Conservation (phyloP, 2,329 filamentous ascomycete species). For the Talaromyces sp. region DNA sequence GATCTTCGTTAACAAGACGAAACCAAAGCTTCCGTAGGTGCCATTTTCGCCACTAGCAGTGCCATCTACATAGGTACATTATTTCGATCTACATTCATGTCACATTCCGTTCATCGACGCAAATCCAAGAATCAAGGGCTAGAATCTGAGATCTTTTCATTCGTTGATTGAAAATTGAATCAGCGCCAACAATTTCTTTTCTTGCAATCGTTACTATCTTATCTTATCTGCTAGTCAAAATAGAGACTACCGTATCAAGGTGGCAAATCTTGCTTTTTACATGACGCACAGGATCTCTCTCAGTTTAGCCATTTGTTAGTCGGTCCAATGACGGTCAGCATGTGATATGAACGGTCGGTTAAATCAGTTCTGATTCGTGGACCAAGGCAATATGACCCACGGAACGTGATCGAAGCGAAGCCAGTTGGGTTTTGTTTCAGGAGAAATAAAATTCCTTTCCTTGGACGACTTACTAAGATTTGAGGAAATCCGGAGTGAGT, state of each 20-base stretch:
- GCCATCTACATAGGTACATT: neutral
- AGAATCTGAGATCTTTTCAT: neutral
- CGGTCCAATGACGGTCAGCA: neutral
- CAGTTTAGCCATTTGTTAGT: neutral
- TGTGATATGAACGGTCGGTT: neutral
- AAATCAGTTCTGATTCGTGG: neutral
- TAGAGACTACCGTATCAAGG: neutral
- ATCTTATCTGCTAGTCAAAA: conserved; percentile 1
- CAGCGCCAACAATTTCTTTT: neutral
- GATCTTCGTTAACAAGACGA: neutral
- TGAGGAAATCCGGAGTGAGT: conserved; percentile 7
- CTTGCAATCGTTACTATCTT: neutral
- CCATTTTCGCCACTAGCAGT: neutral
- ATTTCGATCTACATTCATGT: neutral
- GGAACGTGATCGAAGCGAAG: neutral
- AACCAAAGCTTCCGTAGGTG: neutral
- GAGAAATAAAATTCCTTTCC: neutral
- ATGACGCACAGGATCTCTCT: neutral
- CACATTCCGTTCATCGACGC: neutral
- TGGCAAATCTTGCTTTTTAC: conserved; percentile 5
- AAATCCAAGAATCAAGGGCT: neutral
- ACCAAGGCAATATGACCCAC: neutral
- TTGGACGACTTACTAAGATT: too few relatives aligned
- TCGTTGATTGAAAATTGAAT: neutral
- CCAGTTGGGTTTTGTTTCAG: neutral